Evolutionary conservation across 2,329 filamentous ascomycete genomes (phyloP), one percentile per base, ranked within the genome.

Genomic region (Sporothrix phasma): DNA sequence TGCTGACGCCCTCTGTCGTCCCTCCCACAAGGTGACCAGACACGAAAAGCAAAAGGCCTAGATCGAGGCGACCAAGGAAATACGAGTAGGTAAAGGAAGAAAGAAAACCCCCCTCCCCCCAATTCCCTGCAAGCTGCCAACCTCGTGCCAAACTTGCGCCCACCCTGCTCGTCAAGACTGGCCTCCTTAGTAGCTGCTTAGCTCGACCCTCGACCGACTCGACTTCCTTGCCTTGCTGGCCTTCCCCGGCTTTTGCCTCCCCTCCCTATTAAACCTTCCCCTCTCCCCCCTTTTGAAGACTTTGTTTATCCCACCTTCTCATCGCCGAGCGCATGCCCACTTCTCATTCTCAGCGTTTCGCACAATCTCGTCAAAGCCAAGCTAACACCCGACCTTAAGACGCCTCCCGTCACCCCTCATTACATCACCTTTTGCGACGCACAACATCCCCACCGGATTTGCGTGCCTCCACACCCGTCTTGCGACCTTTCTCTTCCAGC

Each of bases 21-120:
- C 31, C 31, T 13, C 51, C 34, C 41, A 24, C 17, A 63, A 47
- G 29, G 41, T 24, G 34, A 62, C 34, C 34, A 62, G n/a, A 54
- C 46, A 54, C 45, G 60, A 62, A 31, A 29, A 43, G 19, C 19
- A 62, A 31, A 62, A 53, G 46, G 47, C 46, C 47, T 51, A 62
- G 61, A 54, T 53, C 61, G 45, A 47, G 15, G 37, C 61, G 37
- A 29, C 22, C 34, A 19, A 31, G 46, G 7, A 51, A 53, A 62
- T 13, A 39, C 11, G 5, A 11, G n/a, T n/a, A n/a, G n/a, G n/a
- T n/a, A n/a, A 61, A 24, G 19, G 22, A 29, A 29, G n/a, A n/a
- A n/a, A n/a, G n/a, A n/a, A n/a, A n/a, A n/a, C n/a, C n/a, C n/a
- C n/a, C n/a, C n/a, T n/a, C n/a, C n/a, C n/a, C n/a, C n/a, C n/a